These are phyloP conservation scores for Helicostylum pulchrum DNA, from an alignment of 192 early-diverging fungal species.

Conservation along the genomic window DNA sequence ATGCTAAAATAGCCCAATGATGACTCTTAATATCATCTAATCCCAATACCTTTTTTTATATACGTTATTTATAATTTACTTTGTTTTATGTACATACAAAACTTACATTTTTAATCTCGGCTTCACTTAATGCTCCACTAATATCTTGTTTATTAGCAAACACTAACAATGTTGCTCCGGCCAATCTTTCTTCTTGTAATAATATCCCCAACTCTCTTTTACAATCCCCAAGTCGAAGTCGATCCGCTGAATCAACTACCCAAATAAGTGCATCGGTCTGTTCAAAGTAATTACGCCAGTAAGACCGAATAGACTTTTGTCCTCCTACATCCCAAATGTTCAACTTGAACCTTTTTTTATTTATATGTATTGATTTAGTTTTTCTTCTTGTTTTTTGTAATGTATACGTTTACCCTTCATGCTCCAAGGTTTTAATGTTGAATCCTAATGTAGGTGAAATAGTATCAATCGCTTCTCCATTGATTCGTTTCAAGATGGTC, in stretches of 20 bases:
- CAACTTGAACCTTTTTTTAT: slow-evolving; percentile 28
- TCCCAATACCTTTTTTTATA: slow-evolving; percentile 50
- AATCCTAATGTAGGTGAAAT: slow-evolving; percentile 97
- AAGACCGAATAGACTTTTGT: slow-evolving; percentile 93
- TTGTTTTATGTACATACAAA: not conserved
- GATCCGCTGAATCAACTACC: slow-evolving; percentile 96
- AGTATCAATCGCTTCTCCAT: slow-evolving; percentile 84
- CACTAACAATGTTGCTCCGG: slow-evolving; percentile 89
- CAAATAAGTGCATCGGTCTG: slow-evolving; percentile 96
- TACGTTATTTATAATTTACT: not conserved
- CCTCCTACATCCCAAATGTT: slow-evolving; percentile 86
- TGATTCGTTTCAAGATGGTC: slow-evolving; percentile 93
- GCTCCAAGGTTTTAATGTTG: slow-evolving; percentile 93
- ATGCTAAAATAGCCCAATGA: slow-evolving; percentile 90
- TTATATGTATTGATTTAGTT: not conserved
- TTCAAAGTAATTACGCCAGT: slow-evolving; percentile 99
- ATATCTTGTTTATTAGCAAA: slow-evolving; percentile 99
- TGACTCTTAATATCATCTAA: slow-evolving; percentile 76
- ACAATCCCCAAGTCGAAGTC: slow-evolving; percentile 77
- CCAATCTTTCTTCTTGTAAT: slow-evolving; percentile 85
- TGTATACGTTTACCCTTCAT: slow-evolving; percentile 54
- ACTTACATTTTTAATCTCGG: slow-evolving; percentile 68
- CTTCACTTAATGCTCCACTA: slow-evolving; percentile 66
- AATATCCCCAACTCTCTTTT: slow-evolving; percentile 70
- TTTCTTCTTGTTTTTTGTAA: not conserved